Evolutionary conservation across 2,329 filamentous ascomycete genomes (phyloP), one percentile per base, ranked within the genome.

Genomic region (Didymellaceae sp.): DNA sequence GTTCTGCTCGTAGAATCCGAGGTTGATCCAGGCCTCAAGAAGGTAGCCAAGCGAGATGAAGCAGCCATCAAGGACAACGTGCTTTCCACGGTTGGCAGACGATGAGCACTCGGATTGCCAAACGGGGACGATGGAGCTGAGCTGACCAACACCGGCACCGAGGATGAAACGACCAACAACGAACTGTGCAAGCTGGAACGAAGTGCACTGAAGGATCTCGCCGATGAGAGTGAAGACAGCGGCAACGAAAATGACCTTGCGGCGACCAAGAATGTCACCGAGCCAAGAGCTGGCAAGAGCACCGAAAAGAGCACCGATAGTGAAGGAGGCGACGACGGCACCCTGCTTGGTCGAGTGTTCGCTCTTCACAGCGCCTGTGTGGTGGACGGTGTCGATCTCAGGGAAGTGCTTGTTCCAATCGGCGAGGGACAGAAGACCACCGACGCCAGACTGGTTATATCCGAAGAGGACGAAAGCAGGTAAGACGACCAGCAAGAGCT

Each of bases 1-100:
- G 21, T 83, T 80, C 26, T 78, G 77, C 56, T 87, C 80, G 59
- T 84, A 81, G 66, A 84, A 88, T 0, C 76, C 78, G 20, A 79
- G 73, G 48, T 80, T 77, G 49, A 80, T 75, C 77, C 78, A 80
- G 4, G 77, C 71, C 39, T 78, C 73, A 16, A 78, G 64, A 1
- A 75, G 68, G 44, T 79, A 78, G 18, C 78, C 78, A 1, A 74
- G 60, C 28, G 71, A 71, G 47, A 80, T 77, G 60, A 79, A 79
- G 49, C 78, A 74, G 9, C 77, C 76, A 33, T 80, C 73, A 16
- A 75, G 61, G 5, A 76, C 72, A 28, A 75, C 73, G 55, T 74
- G 72, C 41, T 71, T 70, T 38, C 74, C 74, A 37, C 74, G 70
- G 45, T 75, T 74, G 53, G 70, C 65, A 9, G 73, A 59, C 6